phyloP scores from a whole-genome alignment of 352 stramenopile species.

The Globisporangium acanthophoron region DNA sequence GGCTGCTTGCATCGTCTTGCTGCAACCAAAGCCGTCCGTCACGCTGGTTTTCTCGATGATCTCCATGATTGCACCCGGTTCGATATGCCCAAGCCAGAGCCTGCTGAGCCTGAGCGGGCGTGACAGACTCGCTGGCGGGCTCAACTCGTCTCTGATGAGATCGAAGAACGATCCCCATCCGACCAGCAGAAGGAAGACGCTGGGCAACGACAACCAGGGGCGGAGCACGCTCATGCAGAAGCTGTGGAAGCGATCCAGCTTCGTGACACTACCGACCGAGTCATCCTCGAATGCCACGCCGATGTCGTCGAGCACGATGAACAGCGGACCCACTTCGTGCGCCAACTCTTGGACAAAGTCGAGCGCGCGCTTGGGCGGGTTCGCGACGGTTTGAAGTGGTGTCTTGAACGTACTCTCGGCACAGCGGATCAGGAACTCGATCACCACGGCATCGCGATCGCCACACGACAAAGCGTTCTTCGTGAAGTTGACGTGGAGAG shows the following conservation, averaged over 20 bases:
- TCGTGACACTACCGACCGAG: background rate
- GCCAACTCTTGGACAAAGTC: background rate
- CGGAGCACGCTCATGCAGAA: background rate
- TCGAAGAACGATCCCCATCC: background rate
- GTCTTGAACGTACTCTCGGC: background rate
- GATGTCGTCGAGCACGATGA: background rate
- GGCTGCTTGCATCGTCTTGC: too few species aligned
- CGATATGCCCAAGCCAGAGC: too few species aligned
- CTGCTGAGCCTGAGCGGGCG: too few species aligned
- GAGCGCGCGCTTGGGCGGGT: background rate
- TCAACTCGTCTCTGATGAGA: too few species aligned
- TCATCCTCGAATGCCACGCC: background rate
- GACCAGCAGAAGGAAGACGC: background rate
- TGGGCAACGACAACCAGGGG: background rate
- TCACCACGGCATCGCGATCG: background rate
- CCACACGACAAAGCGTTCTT: background rate
- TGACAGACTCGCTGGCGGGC: too few species aligned
- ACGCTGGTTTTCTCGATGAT: too few species aligned
- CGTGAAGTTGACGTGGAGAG: background rate
- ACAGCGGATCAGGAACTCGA: background rate
- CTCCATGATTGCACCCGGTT: too few species aligned
- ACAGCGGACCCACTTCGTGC: background rate
- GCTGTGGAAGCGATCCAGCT: background rate
- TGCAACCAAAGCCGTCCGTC: too few species aligned
- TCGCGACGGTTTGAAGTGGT: background rate